Conservation (phyloP, 2,329 filamentous ascomycete genomes). For the Aspergillus bombycis region DNA sequence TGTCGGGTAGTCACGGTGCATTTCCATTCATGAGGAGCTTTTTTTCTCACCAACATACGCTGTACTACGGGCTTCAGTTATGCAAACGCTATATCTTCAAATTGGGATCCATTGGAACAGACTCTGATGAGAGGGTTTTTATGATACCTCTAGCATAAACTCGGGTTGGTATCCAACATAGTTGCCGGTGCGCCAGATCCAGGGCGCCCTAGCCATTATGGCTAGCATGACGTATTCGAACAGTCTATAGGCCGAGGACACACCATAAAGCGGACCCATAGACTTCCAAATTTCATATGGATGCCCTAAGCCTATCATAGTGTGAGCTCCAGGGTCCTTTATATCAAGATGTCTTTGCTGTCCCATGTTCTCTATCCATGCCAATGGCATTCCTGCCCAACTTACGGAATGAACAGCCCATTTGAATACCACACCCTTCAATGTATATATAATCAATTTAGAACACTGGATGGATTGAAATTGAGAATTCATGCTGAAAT, state of each 20-base stretch:
- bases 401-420: neutral
- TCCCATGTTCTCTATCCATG: neutral
- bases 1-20: neutral
- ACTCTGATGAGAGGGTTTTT: neutral
- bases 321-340: neutral
- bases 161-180: neutral
- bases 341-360: neutral
- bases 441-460: slow-evolving; percentile 5
- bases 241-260: neutral
- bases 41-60: neutral
- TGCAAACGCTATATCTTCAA: neutral
- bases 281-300: neutral
- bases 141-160: neutral
- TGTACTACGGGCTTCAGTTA: neutral
- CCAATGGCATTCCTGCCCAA: neutral
- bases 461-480: neutral
- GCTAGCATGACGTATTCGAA: neutral
- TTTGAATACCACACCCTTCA: neutral
- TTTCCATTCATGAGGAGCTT: neutral
- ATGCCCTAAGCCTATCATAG: neutral
- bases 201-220: neutral
- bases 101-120: neutral
- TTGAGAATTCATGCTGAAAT: neutral
- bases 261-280: neutral
- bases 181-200: neutral